These are phyloP conservation scores for Dactylellina cionopaga DNA, from an alignment of 2,329 filamentous ascomycete species.

Conservation along the genomic window DNA sequence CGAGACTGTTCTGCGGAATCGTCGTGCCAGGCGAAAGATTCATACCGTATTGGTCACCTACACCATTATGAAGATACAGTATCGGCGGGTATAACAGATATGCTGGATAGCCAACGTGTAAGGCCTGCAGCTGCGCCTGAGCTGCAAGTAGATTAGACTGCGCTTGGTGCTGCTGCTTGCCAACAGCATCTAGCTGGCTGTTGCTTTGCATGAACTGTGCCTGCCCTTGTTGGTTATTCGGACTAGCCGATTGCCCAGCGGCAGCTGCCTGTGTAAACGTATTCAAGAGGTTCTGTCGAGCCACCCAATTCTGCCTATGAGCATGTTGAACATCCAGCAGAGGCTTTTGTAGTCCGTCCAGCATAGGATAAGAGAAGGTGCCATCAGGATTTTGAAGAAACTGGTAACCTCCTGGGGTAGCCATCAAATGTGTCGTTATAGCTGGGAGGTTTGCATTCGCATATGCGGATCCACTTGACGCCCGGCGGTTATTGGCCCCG, in stretches of 20 bases:
- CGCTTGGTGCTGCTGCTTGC: conserved; percentile 41
- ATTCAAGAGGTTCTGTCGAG: conserved; percentile 20
- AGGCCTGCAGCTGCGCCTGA: conserved; percentile 24
- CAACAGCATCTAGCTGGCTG: conserved; percentile 25
- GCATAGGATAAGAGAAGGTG: conserved; percentile 28
- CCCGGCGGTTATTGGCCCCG: conserved; percentile 26
- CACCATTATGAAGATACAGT: conserved; percentile 10
- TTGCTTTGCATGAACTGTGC: conserved; percentile 18
- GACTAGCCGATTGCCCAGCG: not conserved
- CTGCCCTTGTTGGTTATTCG: conserved; percentile 4
- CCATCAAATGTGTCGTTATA: conserved; percentile 33
- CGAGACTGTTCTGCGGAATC: conserved; percentile 40
- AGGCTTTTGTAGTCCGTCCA: conserved; percentile 35
- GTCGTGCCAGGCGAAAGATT: conserved; percentile 9
- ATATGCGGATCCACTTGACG: conserved; percentile 36
- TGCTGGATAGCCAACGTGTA: conserved; percentile 29
- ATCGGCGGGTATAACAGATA: conserved; percentile 30
- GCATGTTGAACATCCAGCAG: conserved; percentile 34
- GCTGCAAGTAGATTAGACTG: conserved; percentile 33
- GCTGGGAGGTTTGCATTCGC: conserved; percentile 29
- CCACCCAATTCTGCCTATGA: conserved; percentile 25
- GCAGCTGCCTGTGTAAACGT: conserved; percentile 16
- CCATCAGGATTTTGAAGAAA: conserved; percentile 35
- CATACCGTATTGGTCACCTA: conserved; percentile 22
- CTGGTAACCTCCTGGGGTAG: conserved; percentile 29